phyloP scores from a whole-genome alignment of 164 flowering plant species.

The Annona cherimola region DNA sequence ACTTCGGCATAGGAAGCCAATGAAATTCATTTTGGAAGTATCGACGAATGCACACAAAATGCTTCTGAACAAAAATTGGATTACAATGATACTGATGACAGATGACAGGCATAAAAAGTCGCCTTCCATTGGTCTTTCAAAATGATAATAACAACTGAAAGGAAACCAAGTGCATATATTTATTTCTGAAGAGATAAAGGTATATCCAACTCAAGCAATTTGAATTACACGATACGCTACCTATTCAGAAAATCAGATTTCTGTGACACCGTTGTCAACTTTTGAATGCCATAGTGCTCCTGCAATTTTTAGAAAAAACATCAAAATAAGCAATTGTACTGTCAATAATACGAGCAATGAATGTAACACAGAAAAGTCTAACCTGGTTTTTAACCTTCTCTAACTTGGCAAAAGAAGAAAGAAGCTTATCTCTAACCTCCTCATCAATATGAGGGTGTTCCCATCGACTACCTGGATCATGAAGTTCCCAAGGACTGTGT shows the following conservation, averaged over 20 bases:
- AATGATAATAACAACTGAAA: too few relatives aligned
- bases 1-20: too few relatives aligned
- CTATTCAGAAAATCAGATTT: constrained; percentile 61
- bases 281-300: constrained; percentile 69
- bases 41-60: too few relatives aligned
- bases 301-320: constrained; percentile 31
- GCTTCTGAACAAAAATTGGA: too few relatives aligned
- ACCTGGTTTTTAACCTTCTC: constrained; percentile 28
- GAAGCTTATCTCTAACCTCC: constrained; percentile 34
- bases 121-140: neutral
- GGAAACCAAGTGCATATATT: neutral
- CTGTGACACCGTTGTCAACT: constrained; percentile 47
- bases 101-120: neutral
- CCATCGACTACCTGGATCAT: constrained; percentile 53
- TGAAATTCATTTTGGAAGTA: too few relatives aligned
- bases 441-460: constrained; percentile 70
- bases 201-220: too few relatives aligned
- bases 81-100: neutral
- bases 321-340: neutral
- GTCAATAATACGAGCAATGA: neutral
- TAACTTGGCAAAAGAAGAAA: constrained; percentile 44
- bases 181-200: neutral
- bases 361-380: constrained; percentile 31
- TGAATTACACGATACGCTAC: constrained; percentile 20
- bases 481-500: constrained; percentile 98